These are phyloP conservation scores for Tolypocladium album DNA, from an alignment of 2,329 filamentous ascomycete species.

Conservation along the genomic window DNA sequence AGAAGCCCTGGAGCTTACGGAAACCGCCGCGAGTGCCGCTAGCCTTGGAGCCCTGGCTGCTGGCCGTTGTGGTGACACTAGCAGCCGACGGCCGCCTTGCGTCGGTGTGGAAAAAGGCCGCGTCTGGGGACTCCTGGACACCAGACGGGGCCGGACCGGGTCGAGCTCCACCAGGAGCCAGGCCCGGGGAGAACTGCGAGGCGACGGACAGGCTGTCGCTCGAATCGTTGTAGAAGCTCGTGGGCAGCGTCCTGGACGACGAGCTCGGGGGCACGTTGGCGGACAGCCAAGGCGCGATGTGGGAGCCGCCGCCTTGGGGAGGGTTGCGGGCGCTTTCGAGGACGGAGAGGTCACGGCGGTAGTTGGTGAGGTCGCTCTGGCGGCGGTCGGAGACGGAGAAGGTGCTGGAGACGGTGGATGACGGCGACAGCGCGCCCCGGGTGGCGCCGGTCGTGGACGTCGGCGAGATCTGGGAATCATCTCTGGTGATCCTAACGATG, in stretches of 20 bases:
- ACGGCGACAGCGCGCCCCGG: constrained; percentile 35
- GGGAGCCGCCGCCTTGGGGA: constrained; percentile 28
- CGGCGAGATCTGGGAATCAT: constrained; percentile 39
- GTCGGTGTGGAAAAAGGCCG: constrained; percentile 48
- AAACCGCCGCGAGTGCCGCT: constrained; percentile 60
- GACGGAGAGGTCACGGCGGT: constrained; percentile 61
- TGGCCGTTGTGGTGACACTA: constrained; percentile 67
- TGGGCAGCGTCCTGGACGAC: constrained; percentile 28
- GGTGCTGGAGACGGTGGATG: constrained; percentile 25
- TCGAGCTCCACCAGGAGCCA: constrained; percentile 35
- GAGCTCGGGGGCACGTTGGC: constrained; percentile 23
- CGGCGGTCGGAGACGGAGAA: constrained; percentile 39
- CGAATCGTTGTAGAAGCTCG: constrained; percentile 66
- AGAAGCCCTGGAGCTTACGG: constrained; percentile 83
- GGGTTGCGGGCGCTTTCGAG: constrained; percentile 49
- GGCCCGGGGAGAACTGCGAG: constrained; percentile 61
- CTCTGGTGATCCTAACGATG: constrained; percentile 13
- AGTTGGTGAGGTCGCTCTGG: constrained; percentile 54
- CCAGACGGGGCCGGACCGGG: constrained; percentile 21
- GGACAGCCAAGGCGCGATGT: constrained; percentile 50
- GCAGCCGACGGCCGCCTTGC: constrained; percentile 78
- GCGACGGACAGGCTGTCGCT: constrained; percentile 53
- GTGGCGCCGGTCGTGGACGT: constrained; percentile 29
- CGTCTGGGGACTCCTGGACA: constrained; percentile 48
- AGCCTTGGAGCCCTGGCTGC: constrained; percentile 72